Base-by-base conservation (phyloP, 768 basidiomycete genomes). In the Russula olivacea region DNA sequence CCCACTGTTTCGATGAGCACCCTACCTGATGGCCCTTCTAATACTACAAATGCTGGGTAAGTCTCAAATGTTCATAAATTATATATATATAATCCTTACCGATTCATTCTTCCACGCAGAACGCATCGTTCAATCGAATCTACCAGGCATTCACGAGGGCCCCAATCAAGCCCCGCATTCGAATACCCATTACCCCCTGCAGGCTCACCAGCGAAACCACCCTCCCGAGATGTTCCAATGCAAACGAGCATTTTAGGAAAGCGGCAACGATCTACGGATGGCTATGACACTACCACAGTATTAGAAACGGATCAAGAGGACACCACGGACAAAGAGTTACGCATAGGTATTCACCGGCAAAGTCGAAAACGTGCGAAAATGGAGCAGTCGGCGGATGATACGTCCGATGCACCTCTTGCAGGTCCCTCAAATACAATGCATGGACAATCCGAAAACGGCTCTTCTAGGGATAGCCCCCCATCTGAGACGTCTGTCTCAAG, bases 211-310 rank as follows among this genome's bases (percentile, higher is more conserved):
- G 23, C 12, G 43, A 69, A 66, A 25, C 65, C 65, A 30, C 62
- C 63, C 28, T 62, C 50, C 19, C 67, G 69, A 19, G 70, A 80
- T 47, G 79, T 77, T 12, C 70, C 78, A 61, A 73, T 80, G 4
- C 76, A 78, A 48, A 19, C 47, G 14, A 79, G 74, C 23, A 75
- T 78, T 34, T 77, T 89, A 19, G 88, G 88, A n/a, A 90, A 89
- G 71, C 82, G 86, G 38, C 80, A 77, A 55, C 78, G 87, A 64
- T 83, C 83, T 65, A 76, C 81, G 2, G 73, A 76, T 10, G 74
- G 77, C 12, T 81, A 78, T 66, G 75, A 76, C 56, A 67, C 77
- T 23, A 72, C 76, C 2, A 79, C 73, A 56, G 71, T 76, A 11
- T 71, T 75, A 7, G 83, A 82, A 59, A 73, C 74, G 30, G 77